phyloP scores from a whole-genome alignment of 2,329 filamentous ascomycete genomes.

The Penicillium digitatum region DNA sequence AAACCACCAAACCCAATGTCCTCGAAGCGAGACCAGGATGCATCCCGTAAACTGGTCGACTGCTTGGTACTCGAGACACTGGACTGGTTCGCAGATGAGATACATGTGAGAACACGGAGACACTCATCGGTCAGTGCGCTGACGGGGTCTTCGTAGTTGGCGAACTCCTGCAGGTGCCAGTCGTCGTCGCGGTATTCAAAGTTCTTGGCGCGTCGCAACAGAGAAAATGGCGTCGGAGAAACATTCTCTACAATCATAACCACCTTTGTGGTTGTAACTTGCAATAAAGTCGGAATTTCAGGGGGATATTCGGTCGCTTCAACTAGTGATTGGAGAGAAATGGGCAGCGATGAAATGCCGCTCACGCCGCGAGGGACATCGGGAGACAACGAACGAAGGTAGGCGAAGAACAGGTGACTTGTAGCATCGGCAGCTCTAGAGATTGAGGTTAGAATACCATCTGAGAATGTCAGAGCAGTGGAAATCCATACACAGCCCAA shows the following conservation, averaged over 20 bases:
- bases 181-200: constrained; percentile 94
- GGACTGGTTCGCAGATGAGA: constrained; percentile 85
- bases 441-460: constrained; percentile 28
- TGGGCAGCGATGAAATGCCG: constrained; percentile 79
- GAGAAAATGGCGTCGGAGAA: constrained; percentile 87
- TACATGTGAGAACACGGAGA: constrained; percentile 79
- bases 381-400: constrained; percentile 84
- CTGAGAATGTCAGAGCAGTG: not conserved
- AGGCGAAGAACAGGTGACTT: constrained; percentile 96
- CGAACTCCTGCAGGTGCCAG: constrained; percentile 75
- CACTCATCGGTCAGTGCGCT: constrained; percentile 90
- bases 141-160: constrained; percentile 84
- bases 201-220: constrained; percentile 84
- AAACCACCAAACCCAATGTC: constrained; percentile 83
- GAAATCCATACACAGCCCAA: constrained; percentile 66
- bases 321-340: constrained; percentile 84
- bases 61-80: constrained; percentile 66
- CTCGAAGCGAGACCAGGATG: constrained; percentile 95
- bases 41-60: constrained; percentile 71
- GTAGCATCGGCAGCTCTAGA: constrained; percentile 85
- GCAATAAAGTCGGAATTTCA: constrained; percentile 68
- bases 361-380: constrained; percentile 64
- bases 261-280: constrained; percentile 78
- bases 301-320: constrained; percentile 94
- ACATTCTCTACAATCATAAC: constrained; percentile 96